These are phyloP conservation scores for Penicillium subrubescens DNA, from an alignment of 495 filamentous ascomycete genomes.

Conservation along the genomic window DNA sequence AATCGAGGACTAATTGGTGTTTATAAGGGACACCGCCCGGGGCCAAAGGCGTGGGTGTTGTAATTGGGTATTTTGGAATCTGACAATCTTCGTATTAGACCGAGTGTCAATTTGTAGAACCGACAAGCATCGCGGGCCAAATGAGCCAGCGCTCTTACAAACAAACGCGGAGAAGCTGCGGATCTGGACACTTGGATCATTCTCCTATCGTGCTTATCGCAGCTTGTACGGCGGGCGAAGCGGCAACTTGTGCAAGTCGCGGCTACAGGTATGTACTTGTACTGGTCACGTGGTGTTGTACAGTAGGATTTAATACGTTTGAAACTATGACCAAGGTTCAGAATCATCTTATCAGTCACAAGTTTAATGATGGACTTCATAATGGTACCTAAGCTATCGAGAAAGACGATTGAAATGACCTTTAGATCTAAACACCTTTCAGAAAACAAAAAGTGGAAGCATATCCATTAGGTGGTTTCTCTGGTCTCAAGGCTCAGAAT, in stretches of 20 bases:
- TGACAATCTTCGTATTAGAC: neutral
- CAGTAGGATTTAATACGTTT: too few relatives aligned
- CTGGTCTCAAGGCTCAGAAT: too few relatives aligned
- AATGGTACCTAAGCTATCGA: too few relatives aligned
- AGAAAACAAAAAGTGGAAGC: too few relatives aligned
- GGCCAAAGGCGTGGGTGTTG: neutral
- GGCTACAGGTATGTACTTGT: neutral
- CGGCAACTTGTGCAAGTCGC: constrained; percentile 33
- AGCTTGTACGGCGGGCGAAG: constrained; percentile 39
- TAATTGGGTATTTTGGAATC: neutral
- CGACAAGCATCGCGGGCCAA: constrained; percentile 32
- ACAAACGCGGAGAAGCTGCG: constrained; percentile 13
- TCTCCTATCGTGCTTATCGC: constrained; percentile 28
- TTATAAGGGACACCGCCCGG: constrained; percentile 15
- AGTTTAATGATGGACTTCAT: too few relatives aligned
- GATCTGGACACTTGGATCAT: constrained; percentile 39
- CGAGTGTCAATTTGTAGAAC: neutral
- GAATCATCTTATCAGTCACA: too few relatives aligned
- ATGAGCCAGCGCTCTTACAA: constrained; percentile 17
- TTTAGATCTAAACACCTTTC: too few relatives aligned
- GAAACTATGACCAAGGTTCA: too few relatives aligned
- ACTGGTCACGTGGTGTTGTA: neutral
- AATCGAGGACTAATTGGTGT: neutral
- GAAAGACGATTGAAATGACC: too few relatives aligned
- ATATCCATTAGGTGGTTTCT: too few relatives aligned